Base-by-base conservation (phyloP, 768 basidiomycete species). In the Leccinum ochraceum region DNA sequence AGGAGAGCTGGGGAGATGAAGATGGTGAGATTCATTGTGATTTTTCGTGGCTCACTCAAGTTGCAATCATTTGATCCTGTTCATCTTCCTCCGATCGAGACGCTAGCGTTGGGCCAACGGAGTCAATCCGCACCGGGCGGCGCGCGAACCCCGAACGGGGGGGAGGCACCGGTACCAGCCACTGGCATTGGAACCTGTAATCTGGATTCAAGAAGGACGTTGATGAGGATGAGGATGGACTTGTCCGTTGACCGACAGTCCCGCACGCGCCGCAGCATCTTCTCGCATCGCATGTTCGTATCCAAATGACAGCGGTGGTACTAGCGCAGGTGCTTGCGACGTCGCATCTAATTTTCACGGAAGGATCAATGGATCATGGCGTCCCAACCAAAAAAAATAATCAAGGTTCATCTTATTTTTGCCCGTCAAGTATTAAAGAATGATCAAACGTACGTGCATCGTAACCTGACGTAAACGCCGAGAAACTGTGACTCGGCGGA, bases 401-500 rank as follows among this genome's bases (percentile, higher is more conserved):
- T 34, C 13, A 20, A 44, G 44, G 55, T 52, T 60, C 22, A n/a
- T 4, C 53, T 55, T 42, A 48, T 56, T 57, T 28, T 39, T n/a
- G 17, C 42, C 42, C 17, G 39, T 3, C 3, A 30, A 42, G 10
- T 44, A 44, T 20, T 2, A 50, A 2, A 59, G 61, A 58, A 60
- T n/a, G 59, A 66, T 61, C 61, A 61, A 61, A 73, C 71, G 66
- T 37, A 72, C 71, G 71, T 58, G 67, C 48, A 57, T 71, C 66
- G 49, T 71, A 71, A 57, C 57, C 62, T 66, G 71, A 64, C 57
- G 67, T 70, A 64, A 71, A 66, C 49, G 50, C 48, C 22, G 69
- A 37, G 13, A 44, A 44, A 44, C 10, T 65, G 56, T 24, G 58
- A 67, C 39, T 67, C 11, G 56, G 24, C 24, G 60, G 22, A 30